These are phyloP conservation scores for Cydonia oblonga DNA, from an alignment of 331 rosid species.

Conservation along the genomic window DNA sequence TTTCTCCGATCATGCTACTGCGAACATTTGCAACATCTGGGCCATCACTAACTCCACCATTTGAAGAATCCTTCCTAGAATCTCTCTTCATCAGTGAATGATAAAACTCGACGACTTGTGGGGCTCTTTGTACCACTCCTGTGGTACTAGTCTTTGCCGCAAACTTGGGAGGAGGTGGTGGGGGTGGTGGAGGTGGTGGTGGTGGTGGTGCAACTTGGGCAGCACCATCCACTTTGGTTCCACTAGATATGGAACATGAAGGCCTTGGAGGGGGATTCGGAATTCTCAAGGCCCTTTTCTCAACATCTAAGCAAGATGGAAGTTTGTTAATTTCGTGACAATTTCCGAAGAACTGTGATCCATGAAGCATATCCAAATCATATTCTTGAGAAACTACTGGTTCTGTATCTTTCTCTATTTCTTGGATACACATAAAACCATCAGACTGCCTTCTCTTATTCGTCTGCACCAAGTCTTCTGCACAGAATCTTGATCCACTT, in stretches of 20 bases:
- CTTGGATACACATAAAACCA: conserved; percentile 55
- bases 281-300: conserved; percentile 77
- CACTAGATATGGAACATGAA: conserved; percentile 50
- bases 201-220: conserved; percentile 54
- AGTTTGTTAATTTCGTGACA: conserved; percentile 49
- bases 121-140: conserved; percentile 70
- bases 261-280: conserved; percentile 99
- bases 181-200: conserved; percentile 82
- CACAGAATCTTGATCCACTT: conserved; percentile 65
- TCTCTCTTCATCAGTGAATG: conserved; percentile 99
- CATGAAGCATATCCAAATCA: conserved; percentile 41
- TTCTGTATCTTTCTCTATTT: conserved; percentile 45
- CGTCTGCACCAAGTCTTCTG: conserved; percentile 41
- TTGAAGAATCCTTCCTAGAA: conserved; percentile 77
- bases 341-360: conserved; percentile 34
- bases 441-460: conserved; percentile 82
- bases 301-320: conserved; percentile 53
- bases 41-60: conserved; percentile 60
- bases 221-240: conserved; percentile 31
- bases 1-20: conserved; percentile 98
- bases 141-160: conserved; percentile 30
- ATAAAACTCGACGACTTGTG: conserved; percentile 94
- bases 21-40: conserved; percentile 84
- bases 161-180: conserved; percentile 58
- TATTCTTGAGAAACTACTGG: conserved; percentile 39